These are phyloP conservation scores for Tolypocladium amazonense DNA, from an alignment of 2,329 filamentous ascomycete genomes.

Conservation along the genomic window DNA sequence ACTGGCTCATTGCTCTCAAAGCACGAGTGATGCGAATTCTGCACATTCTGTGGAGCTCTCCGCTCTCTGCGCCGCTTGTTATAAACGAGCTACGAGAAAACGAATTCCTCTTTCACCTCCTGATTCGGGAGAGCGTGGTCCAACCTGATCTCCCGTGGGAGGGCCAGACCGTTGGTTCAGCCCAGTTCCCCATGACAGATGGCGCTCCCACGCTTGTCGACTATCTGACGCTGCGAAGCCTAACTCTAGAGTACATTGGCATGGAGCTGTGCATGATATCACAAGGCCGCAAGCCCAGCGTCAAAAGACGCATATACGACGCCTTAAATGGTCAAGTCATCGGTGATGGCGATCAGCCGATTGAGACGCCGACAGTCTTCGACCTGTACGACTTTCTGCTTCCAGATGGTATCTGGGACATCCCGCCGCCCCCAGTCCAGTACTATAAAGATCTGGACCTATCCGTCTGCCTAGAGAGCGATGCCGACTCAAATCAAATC, in stretches of 20 bases:
- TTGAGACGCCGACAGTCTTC: conserved; percentile 68
- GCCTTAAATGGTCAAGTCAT: conserved; percentile 70
- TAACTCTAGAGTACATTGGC: conserved; percentile 74
- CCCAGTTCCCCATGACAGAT: conserved; percentile 58
- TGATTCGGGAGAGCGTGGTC: conserved; percentile 62
- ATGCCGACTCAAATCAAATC: conserved; percentile 43
- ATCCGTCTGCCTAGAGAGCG: conserved; percentile 49
- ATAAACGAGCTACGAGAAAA: conserved; percentile 70
- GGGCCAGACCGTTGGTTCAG: conserved; percentile 45
- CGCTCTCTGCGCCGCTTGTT: conserved; percentile 63
- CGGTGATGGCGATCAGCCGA: conserved; percentile 53
- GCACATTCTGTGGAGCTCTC: conserved; percentile 72
- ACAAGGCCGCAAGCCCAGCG: conserved; percentile 56
- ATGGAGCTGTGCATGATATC: conserved; percentile 74
- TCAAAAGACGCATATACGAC: conserved; percentile 58
- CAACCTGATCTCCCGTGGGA: conserved; percentile 65
- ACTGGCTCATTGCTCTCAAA: conserved; percentile 61
- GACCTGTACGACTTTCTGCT: conserved; percentile 85
- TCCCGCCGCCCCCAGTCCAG: conserved; percentile 40
- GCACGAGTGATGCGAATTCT: conserved; percentile 63
- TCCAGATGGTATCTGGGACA: conserved; percentile 37
- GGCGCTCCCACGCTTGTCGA: conserved; percentile 62
- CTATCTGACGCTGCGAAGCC: conserved; percentile 67
- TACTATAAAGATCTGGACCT: conserved; percentile 60
- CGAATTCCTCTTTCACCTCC: conserved; percentile 69